These are phyloP conservation scores for Graphiopsis chlorocephala DNA, from an alignment of 2,329 filamentous ascomycete genomes.

Conservation along the genomic window DNA sequence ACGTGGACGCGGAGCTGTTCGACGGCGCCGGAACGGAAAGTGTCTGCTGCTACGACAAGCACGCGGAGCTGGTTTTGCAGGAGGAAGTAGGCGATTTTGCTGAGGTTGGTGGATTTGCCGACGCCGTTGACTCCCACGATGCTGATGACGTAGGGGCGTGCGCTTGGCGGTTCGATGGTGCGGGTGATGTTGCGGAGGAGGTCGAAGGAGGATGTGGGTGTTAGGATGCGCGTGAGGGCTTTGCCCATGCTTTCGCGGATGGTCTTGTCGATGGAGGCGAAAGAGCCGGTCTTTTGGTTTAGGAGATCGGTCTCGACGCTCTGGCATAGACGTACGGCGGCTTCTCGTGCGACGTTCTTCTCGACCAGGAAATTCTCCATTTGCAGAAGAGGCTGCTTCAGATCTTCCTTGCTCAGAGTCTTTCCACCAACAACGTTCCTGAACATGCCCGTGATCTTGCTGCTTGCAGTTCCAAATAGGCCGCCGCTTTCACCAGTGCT, in stretches of 20 bases:
- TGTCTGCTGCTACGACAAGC: constrained; percentile 90
- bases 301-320: constrained; percentile 87
- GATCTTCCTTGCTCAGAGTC: constrained; percentile 80
- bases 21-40: constrained; percentile 93
- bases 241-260: constrained; percentile 87
- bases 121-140: constrained; percentile 98
- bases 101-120: constrained; percentile 95
- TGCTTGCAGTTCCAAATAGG: constrained; percentile 74
- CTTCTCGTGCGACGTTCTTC: constrained; percentile 96
- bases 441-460: constrained; percentile 83
- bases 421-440: constrained; percentile 94
- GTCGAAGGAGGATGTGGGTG: constrained; percentile 90
- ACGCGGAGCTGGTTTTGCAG: constrained; percentile 97
- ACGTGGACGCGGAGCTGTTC: constrained; percentile 96
- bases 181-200: constrained; percentile 88
- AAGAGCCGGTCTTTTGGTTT: constrained; percentile 86
- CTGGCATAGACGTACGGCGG: constrained; percentile 84
- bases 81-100: constrained; percentile 97
- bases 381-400: constrained; percentile 87
- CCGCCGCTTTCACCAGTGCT: constrained; percentile 65
- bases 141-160: constrained; percentile 92
- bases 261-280: constrained; percentile 74
- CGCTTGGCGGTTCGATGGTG: constrained; percentile 60
- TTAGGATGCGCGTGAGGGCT: constrained; percentile 90
- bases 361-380: constrained; percentile 94